Evolutionary conservation across 257 asterid genomes (phyloP), one percentile per base, ranked within the genome.

Genomic region (Catharanthus roseus): DNA sequence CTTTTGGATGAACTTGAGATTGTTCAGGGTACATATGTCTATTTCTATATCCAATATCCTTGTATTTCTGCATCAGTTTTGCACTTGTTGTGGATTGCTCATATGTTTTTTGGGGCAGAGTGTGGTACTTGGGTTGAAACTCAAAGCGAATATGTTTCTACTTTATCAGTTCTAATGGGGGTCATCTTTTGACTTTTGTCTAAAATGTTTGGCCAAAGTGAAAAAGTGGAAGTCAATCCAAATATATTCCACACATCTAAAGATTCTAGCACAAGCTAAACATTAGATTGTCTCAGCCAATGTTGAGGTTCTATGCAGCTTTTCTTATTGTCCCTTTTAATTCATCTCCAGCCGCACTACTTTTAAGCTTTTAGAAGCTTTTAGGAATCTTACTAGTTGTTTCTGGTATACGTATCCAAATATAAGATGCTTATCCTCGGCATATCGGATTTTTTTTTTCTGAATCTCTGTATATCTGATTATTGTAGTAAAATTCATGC

Each of bases 401-500:
- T 39, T 11, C 63, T 62, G 21, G 58, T 13, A 39, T 61, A 39
- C 29, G 9, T 29, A 15, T 36, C 42, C 51, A 63, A 50, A 26
- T 42, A n/a, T 26, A 60, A 19, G n/a, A 60, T 39, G 13, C 49
- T 68, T 50, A 47, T 61, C 24, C 29, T 21, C 38, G 39, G 39
- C 69, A 57, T 16, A 26, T 42, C 42, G 58, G 56, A 60, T 60
- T 26, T 47, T 68, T 26, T n/a, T n/a, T n/a, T n/a, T n/a, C n/a
- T n/a, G n/a, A n/a, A n/a, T n/a, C n/a, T n/a, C n/a, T 50, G 39
- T 62, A 57, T 16, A 26, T 42, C 42, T 68, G 56, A 60, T 60
- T 26, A 60, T 68, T 26, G 3, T 54, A 39, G 61, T 65, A 51
- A 66, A 76, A 29, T 3, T 39, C 57, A 51, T 63, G 72, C 54